Conservation (phyloP, 1,139 yeast species). For the Candida pseudoviswanathii region DNA sequence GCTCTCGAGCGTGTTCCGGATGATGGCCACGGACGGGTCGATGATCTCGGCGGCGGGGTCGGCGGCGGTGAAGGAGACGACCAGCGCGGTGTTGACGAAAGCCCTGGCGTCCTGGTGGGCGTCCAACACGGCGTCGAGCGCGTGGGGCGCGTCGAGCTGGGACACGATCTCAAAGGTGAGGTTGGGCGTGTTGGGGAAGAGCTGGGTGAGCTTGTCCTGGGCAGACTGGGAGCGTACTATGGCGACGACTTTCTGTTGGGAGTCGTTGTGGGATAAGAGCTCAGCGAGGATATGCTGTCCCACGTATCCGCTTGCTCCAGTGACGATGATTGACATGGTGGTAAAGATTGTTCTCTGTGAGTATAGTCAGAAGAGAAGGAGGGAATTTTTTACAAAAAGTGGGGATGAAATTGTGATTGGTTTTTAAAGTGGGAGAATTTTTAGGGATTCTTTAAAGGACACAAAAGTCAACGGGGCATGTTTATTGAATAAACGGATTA, state of each 20-base stretch:
- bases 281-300: slow-evolving; percentile 37
- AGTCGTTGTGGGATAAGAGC: slow-evolving; percentile 30
- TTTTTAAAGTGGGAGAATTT: too few relatives aligned
- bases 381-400: too few relatives aligned
- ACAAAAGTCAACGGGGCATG: too few relatives aligned
- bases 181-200: slow-evolving; percentile 22
- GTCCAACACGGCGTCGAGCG: slow-evolving; percentile 54
- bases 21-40: slow-evolving; percentile 26
- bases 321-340: slow-evolving; percentile 28
- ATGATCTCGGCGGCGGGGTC: slow-evolving; percentile 23
- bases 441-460: too few relatives aligned
- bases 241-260: slow-evolving; percentile 52
- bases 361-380: too few relatives aligned
- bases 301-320: slow-evolving; percentile 44
- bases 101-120: slow-evolving; percentile 48
- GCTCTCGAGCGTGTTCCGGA: slow-evolving; percentile 26
- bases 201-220: slow-evolving; percentile 38
- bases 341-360: too few relatives aligned
- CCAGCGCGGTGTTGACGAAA: slow-evolving; percentile 50
- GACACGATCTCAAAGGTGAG: slow-evolving; percentile 56
- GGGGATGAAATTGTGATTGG: too few relatives aligned
- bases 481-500: too few relatives aligned
- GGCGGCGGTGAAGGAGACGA: slow-evolving; percentile 25
- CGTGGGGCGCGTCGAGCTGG: slow-evolving; percentile 41
- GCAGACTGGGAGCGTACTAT: slow-evolving; percentile 56